Base-by-base conservation (phyloP, 345 rosid species). In the Eutrema yunnanense region DNA sequence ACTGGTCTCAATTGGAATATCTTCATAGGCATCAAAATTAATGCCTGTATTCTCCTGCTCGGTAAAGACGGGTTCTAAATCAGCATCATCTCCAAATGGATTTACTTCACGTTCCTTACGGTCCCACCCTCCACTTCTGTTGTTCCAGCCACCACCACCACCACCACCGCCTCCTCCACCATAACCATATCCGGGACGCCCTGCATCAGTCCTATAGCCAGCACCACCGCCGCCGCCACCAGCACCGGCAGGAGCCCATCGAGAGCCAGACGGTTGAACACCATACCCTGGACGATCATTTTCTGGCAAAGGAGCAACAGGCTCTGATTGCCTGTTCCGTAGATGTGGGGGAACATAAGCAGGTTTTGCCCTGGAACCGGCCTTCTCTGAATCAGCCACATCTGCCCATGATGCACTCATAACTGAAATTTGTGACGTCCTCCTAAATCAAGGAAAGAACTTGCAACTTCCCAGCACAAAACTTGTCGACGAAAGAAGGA, bases 351-450 rank as follows among this genome's bases (percentile, higher is more conserved):
- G 98, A 47, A 95, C 88, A 50, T 95, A 95, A 6, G 92, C 47
- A 44, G 86, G 16, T 52, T 86, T 82, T 13, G 79, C 65, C 72
- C 65, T 85, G 44, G 82, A 55, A 44, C 73, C 74, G 37, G 79
- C 86, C 77, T 86, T 87, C 82, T 92, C 98, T 73, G 96, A 84
- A 77, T 86, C 90, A 61, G 93, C 93, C 78, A 86, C 97, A 84
- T 95, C 99, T 32, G 99, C 99, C 99, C 99, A 95, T 85, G 97
- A 90, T 78, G 85, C 79, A 84, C 79, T 87, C 90, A 82, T 80
- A 16, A 11, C 48, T 65, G 80, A 80, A 81, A 67, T 78, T 77
- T 78, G 64, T 70, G 22, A 77, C 64, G 77, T 48, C 64, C 60
- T 52, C 64, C 60, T 52, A 72, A 53, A 50, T 34, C 77, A 51